phyloP scores from a whole-genome alignment of 225 moss, liverwort and hornwort genomes.

The Lunularia cruciata region DNA sequence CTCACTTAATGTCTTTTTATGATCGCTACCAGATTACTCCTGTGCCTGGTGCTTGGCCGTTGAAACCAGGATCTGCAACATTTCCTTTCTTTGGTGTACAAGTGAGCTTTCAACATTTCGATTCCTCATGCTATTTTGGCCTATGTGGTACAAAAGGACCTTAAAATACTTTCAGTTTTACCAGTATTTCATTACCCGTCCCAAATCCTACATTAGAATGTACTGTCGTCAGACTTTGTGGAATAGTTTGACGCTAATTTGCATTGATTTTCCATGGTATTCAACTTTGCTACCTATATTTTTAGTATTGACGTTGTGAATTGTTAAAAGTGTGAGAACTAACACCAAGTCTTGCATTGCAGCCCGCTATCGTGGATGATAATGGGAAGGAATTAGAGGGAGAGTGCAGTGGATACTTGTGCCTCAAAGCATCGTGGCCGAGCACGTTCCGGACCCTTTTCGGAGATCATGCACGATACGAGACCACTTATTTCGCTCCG shows the following conservation, averaged over 20 bases:
- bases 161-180: too few relatives aligned
- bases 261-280: too few relatives aligned
- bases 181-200: too few relatives aligned
- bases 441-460: slow-evolving; percentile 89
- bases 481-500: slow-evolving; percentile 90
- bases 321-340: too few relatives aligned
- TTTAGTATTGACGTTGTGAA: too few relatives aligned
- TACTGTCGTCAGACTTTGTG: too few relatives aligned
- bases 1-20: background rate
- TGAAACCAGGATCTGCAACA: slow-evolving; percentile 98
- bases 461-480: slow-evolving; percentile 91
- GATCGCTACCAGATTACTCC: slow-evolving; percentile 66
- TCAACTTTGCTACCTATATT: too few relatives aligned
- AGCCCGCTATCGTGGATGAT: slow-evolving; percentile 95
- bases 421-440: slow-evolving; percentile 93
- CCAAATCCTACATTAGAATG: too few relatives aligned
- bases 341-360: slow-evolving; percentile 14
- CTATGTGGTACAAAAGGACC: too few relatives aligned
- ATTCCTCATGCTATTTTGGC: too few relatives aligned
- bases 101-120: slow-evolving; percentile 42
- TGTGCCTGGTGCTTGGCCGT: slow-evolving; percentile 82
- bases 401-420: slow-evolving; percentile 93
- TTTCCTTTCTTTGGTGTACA: slow-evolving; percentile 98
- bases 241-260: too few relatives aligned
- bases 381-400: slow-evolving; percentile 78